Evolutionary conservation across 306 rosid species (phyloP).

Genomic region (Prunus campanulata): DNA sequence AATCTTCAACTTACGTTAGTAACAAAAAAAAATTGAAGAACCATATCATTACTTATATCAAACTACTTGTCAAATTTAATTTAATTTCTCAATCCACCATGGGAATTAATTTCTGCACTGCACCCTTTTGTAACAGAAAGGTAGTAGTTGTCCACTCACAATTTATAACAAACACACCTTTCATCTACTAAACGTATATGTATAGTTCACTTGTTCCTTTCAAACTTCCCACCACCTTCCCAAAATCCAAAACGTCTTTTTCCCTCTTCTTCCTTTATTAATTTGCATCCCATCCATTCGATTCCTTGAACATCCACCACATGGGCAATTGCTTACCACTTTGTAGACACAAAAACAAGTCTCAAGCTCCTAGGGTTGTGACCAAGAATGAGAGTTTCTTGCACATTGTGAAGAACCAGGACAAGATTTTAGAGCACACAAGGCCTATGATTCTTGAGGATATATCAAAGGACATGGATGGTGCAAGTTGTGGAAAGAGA

Average conservation of each 20-base stretch:
- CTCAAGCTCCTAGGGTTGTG: not conserved
- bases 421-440: not conserved
- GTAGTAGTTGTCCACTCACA: not conserved
- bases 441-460: not conserved
- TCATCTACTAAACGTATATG: not conserved
- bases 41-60: too few relatives aligned
- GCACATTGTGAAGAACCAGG: not conserved
- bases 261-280: not conserved
- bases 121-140: constrained; percentile 8
- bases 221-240: not conserved
- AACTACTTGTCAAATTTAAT: not conserved
- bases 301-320: not conserved
- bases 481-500: constrained; percentile 35
- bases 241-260: constrained; percentile 1
- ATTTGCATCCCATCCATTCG: not conserved
- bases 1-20: too few relatives aligned
- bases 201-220: not conserved
- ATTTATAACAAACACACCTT: not conserved
- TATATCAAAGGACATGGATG: not conserved
- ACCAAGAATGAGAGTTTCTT: not conserved
- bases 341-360: not conserved
- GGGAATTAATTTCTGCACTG: not conserved
- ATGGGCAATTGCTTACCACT: constrained; percentile 1
- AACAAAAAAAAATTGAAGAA: too few relatives aligned
- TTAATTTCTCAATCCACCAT: not conserved